phyloP scores from a whole-genome alignment of 169 alveolate species.

The Eimeria acervulina region DNA sequence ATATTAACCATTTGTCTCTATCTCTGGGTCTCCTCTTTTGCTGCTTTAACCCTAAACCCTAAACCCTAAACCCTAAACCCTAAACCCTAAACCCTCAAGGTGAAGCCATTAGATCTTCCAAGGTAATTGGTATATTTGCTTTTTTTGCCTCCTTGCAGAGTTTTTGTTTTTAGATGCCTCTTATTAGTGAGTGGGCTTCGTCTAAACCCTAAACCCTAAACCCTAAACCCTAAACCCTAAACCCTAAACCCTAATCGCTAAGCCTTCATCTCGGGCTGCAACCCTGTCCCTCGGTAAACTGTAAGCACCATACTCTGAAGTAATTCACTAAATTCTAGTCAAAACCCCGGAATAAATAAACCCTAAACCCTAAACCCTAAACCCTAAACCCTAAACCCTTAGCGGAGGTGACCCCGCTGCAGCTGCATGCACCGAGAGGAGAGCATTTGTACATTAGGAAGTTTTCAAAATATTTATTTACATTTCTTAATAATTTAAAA shows the following conservation, averaged over 20 bases:
- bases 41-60: too few relatives aligned
- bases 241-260: neutral
- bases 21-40: too few relatives aligned
- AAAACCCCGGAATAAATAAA: neutral
- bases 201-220: neutral
- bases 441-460: neutral
- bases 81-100: neutral
- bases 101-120: too few relatives aligned
- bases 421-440: too few relatives aligned
- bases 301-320: neutral
- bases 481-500: neutral
- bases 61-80: too few relatives aligned
- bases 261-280: neutral
- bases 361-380: conserved; percentile 41
- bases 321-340: neutral
- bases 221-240: neutral
- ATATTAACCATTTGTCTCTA: too few relatives aligned
- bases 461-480: neutral
- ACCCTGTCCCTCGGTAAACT: neutral
- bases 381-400: neutral
- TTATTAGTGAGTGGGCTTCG: too few relatives aligned
- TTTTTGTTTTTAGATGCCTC: too few relatives aligned
- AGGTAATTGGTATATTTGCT: too few relatives aligned
- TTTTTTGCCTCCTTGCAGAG: too few relatives aligned
- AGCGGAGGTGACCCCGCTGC: too few relatives aligned